A percentile compares a stretch with the other conserved stretches of the same genome.
Conservation (phyloP, 768 basidiomycete genomes). For the Calocybe indica region DNA sequence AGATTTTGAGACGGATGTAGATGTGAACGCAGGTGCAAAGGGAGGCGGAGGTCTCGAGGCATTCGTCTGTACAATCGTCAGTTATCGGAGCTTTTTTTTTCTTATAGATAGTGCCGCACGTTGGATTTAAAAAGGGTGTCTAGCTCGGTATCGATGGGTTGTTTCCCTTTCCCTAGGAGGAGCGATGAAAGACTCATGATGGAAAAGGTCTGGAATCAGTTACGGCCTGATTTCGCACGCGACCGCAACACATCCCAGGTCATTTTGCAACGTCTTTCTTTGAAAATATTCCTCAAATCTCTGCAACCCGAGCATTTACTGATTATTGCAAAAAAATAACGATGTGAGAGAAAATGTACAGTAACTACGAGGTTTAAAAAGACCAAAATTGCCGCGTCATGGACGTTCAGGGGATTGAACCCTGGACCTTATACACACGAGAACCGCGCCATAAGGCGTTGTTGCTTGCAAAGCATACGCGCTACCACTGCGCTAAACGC, state of each 20-base stretch:
- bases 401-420: constrained; percentile 6
- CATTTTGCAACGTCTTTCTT: too few relatives aligned
- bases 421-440: constrained; percentile 5
- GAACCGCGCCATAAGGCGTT: background rate
- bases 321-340: background rate
- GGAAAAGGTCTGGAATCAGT: background rate
- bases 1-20: constrained; percentile 13
- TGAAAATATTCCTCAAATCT: background rate
- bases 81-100: background rate
- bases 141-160: constrained; percentile 50
- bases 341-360: too few relatives aligned
- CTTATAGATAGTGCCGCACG: constrained; percentile 26
- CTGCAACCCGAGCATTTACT: background rate
- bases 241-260: background rate
- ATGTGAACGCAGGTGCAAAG: constrained; percentile 6
- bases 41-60: constrained; percentile 11
- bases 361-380: too few relatives aligned
- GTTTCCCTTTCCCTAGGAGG: constrained; percentile 36
- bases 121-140: constrained; percentile 56
- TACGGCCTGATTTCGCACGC: background rate
- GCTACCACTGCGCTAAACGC: too few relatives aligned
- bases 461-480: background rate
- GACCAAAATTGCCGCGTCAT: background rate
- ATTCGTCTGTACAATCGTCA: constrained; percentile 6
- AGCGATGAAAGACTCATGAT: constrained; percentile 54